These are phyloP conservation scores for Backusella parvicylindrica DNA, from an alignment of 192 early-diverging fungal species.

Conservation along the genomic window DNA sequence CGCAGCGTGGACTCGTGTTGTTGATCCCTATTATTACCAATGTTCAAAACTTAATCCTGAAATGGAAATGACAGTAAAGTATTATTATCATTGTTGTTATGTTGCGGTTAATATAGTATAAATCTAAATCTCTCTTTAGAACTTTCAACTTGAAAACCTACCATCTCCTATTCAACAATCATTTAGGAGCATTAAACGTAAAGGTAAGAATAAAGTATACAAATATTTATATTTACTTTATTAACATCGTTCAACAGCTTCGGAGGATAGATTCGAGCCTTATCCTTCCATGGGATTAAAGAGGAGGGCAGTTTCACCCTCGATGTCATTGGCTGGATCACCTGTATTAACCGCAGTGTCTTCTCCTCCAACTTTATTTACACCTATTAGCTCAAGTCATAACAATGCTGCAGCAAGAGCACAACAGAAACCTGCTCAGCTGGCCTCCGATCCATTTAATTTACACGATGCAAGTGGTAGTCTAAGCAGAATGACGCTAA, in stretches of 20 bases:
- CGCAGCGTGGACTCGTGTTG: constrained; percentile 15
- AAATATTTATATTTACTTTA: neutral
- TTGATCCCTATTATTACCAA: constrained; percentile 20
- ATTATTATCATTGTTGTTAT: neutral
- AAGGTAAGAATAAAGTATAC: constrained; percentile 6
- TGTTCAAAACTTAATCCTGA: constrained; percentile 35
- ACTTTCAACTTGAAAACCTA: constrained; percentile 28
- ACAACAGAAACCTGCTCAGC: constrained; percentile 13
- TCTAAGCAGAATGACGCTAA: constrained; percentile 28
- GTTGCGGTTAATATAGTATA: no score
- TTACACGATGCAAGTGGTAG: constrained; percentile 32
- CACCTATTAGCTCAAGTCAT: constrained; percentile 10
- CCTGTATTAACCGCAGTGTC: constrained; percentile 25
- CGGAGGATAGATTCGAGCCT: constrained; percentile 22
- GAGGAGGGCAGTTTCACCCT: constrained; percentile 30
- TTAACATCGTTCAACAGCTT: neutral
- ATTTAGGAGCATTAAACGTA: constrained; percentile 24
- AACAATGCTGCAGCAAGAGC: constrained; percentile 29
- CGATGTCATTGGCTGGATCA: constrained; percentile 23
- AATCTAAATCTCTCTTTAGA: constrained; percentile 5
- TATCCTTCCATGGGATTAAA: constrained; percentile 18
- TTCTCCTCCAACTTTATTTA: constrained; percentile 18
- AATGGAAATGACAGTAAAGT: constrained; percentile 32
- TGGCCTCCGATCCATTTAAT: constrained; percentile 14
- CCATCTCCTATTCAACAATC: constrained; percentile 18